Base-by-base conservation (phyloP, 768 basidiomycete genomes). In the Polyporus arcularius region DNA sequence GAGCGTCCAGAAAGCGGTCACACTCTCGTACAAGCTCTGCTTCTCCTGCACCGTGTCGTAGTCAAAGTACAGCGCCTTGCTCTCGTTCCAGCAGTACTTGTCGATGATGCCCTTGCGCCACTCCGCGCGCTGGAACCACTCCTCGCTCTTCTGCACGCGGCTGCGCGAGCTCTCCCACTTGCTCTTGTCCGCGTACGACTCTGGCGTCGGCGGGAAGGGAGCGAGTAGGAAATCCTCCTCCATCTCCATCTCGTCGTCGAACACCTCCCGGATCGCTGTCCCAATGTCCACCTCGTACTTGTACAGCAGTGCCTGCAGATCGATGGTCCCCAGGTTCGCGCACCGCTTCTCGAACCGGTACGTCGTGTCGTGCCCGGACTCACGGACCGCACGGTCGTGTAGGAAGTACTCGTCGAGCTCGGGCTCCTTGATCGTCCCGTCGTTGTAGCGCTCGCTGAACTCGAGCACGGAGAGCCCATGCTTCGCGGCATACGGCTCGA, bases 201-300 rank as follows among this genome's bases (percentile, higher is more conserved):
- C 85, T 4, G 85, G 82, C 11, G 83, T 86, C 18, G 89, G 92
- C 65, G 96, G 96, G 86, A 96, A 98, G 1, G 96, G 92, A 11
- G 92, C 85, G 50, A 99, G 79, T 2, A 85, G 79, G 73, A 98
- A 99, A 60, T 96, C 93, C 67, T 98, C 94, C 54, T 95, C 94
- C 55, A 99, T 75, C 54, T 96, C 91, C 54, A 99, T 79, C 73
- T 92, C 85, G 71, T 96, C 95, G 68, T 91, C 92, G 68, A 98
- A 98, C 61, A 97, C 88, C 72, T 97, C 94, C 58, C 89, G 85
- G 70, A 99, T 98, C 28, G 95, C 94, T 10, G 94, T 96, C n/a
- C 94, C 97, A 62, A 99, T 98, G 71, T 99, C 96, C 61, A 94
- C 84, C 74, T 99, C 96, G 68, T 98, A 98, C 81, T 99, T 99